These are phyloP conservation scores for Ophiostoma fasciatum DNA, from an alignment of 2,329 filamentous ascomycete species.

Conservation along the genomic window DNA sequence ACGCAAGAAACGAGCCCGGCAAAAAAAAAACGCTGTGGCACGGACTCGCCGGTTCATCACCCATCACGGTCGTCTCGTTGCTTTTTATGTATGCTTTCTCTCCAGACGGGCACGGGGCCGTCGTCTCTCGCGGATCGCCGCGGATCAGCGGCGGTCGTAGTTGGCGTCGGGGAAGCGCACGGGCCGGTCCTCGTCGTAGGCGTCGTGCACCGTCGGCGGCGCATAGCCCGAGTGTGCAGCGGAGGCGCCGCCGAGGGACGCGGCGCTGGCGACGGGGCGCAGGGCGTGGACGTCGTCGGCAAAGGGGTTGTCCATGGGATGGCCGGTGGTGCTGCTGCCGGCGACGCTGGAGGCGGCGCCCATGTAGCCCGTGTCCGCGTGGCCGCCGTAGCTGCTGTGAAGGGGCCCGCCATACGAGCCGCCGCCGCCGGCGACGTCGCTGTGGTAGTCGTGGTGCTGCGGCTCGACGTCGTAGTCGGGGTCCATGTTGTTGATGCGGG, in stretches of 20 bases:
- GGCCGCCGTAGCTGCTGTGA: neutral
- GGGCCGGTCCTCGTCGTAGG: slow-evolving; percentile 30
- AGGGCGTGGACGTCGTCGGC: slow-evolving; percentile 27
- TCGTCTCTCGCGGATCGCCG: too few species aligned
- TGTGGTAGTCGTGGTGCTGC: slow-evolving; percentile 12
- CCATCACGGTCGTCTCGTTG: too few species aligned
- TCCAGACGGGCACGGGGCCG: too few species aligned
- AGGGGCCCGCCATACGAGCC: slow-evolving; percentile 1
- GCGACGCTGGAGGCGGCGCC: slow-evolving; percentile 3
- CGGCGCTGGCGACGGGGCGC: slow-evolving; percentile 10
- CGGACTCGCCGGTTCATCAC: too few species aligned
- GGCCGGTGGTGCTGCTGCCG: slow-evolving; percentile 7
- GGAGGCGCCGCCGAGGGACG: slow-evolving; percentile 8
- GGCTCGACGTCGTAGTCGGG: slow-evolving; percentile 30
- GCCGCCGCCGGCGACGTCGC: slow-evolving; percentile 3
- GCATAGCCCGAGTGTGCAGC: slow-evolving; percentile 19
- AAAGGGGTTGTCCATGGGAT: slow-evolving; percentile 23
- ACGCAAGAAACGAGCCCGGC: too few species aligned
- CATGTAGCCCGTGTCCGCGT: neutral
- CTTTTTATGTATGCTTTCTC: too few species aligned
- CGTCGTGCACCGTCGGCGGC: slow-evolving; percentile 25
- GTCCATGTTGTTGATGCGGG: slow-evolving; percentile 39
- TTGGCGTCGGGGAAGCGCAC: slow-evolving; percentile 41
- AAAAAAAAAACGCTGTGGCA: too few species aligned
- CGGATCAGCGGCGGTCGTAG: slow-evolving; percentile 37